Base-by-base conservation (phyloP, 441 rosid genomes). In the Iberis amara region DNA sequence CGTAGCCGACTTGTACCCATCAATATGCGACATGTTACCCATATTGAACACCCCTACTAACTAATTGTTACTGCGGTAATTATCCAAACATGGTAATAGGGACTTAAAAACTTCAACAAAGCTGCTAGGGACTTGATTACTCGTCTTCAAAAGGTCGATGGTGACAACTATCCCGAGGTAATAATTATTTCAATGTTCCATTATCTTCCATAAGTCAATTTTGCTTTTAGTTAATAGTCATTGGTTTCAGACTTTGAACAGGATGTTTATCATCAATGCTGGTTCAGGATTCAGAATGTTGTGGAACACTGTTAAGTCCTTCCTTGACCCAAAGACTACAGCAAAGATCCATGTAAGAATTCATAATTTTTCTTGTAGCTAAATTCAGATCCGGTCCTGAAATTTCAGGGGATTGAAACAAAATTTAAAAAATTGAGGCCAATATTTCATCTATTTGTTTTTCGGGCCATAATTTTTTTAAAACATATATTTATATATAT, bases 181-280 rank as follows among this genome's bases (percentile, higher is more conserved):
- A 44, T 30, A 39, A 47, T 37, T 55, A 59, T 46, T 4, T 38
- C 11, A 37, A 30, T 8, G 57, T 41, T 32, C 6, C 12, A 18
- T 51, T 39, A 28, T 30, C 7, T 42, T 41, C 11, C 49, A 5
- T 1, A 7, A 0, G 6, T 9, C 5, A 7, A 7, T 0, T 6
- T 57, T 7, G 5, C 37, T 26, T 13, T n/a, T n/a, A n/a, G n/a
- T n/a, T n/a, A n/a, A n/a, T n/a, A n/a, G n/a, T n/a, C n/a, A n/a
- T n/a, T n/a, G n/a, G n/a, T n/a, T n/a, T n/a, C 82, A 89, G 95
- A 80, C 86, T 55, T 75, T 89, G 85, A 81, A 80, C 51, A 82
- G 94, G 58, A 89, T 84, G 97, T 86, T 89, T 79, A 89, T 89
- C 69, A 80, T 89, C 72, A 86, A 89, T 69, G 97, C 97, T 31